Evolutionary conservation across 371 early-diverging fungal genomes (phyloP), one percentile per base, ranked within the genome.

Genomic region (Apophysomyces trapeziformis): DNA sequence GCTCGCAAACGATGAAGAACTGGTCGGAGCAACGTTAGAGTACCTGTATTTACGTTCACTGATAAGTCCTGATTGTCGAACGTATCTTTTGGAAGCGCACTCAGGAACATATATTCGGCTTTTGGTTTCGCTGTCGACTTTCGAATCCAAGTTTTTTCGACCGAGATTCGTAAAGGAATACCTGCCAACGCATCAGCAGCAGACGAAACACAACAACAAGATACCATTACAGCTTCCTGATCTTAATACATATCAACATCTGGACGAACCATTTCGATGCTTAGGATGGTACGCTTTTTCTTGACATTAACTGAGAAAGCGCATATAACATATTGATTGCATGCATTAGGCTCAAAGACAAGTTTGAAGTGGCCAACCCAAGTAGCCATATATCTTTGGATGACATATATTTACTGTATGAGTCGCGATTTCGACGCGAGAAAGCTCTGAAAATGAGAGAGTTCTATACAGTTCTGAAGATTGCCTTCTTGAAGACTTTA

Each of bases 21-120:
- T 91, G n/a, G 79, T 86, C n/a, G 83, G 78, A 41, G 72, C 78
- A 0, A 76, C 84, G 11, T 65, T 87, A 67, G 91, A 91, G 58
- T 87, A 82, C 64, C 69, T 89, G 4, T 90, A 89, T 63, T 80
- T 84, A 66, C 84, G 75, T 62, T 80, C 90, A 37, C 14, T 18
- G 6, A 26, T 57, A 21, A 21, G 26, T 18, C 26, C 4, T 1
- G 57, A 57, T 32, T 57, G 57, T 14, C 57, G 57, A 57, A 32
- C 57, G 7, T 32, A 57, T 21, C 26, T 57, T 13, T 3, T 57
- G 5, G 13, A 21, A 32, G 57, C 57, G 0, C 46, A 45, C 4
- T n/a, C 9, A 4, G 61, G 61, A 7, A 35, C 38, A n/a, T 26
- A 41, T 21, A 13, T 61, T 61, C 43, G 61, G 16, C 45, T 61